phyloP scores from a whole-genome alignment of 2,329 filamentous ascomycete species.

The Colletotrichum gloeosporioides region DNA sequence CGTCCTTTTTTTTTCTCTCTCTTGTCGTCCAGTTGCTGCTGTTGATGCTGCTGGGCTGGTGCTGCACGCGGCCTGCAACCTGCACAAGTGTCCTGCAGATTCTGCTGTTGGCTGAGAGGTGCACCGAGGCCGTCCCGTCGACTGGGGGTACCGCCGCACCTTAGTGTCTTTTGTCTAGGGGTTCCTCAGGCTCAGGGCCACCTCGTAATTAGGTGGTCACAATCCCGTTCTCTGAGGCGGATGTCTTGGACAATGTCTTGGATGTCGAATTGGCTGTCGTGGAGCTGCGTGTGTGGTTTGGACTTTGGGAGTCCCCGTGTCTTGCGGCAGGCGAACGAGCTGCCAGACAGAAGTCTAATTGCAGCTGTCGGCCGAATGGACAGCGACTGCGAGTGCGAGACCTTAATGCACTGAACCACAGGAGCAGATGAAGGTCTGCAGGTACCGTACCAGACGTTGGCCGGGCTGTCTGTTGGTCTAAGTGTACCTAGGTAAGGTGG shows the following conservation, averaged over 20 bases:
- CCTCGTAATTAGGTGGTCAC: background rate
- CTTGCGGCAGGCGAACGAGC: background rate
- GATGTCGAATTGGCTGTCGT: background rate
- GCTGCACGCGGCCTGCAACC: background rate
- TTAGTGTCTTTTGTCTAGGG: background rate
- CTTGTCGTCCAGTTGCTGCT: background rate
- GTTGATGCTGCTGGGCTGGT: background rate
- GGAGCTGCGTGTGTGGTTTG: background rate
- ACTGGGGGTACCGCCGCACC: background rate
- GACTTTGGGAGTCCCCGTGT: background rate
- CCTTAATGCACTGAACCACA: background rate
- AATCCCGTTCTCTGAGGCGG: background rate
- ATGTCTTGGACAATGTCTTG: background rate
- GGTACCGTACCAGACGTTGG: background rate
- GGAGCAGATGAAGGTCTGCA: background rate
- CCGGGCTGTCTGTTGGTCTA: background rate
- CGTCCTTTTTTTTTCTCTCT: background rate
- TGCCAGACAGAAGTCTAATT: background rate
- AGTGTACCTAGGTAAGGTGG: background rate
- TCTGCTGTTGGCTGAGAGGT: background rate
- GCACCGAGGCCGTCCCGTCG: background rate
- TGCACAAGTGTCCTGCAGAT: background rate
- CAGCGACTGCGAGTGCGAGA: background rate
- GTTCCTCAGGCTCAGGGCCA: background rate
- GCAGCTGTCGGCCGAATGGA: background rate